phyloP scores from a whole-genome alignment of 1,284 basidiomycete species.

The Kalmanozyma brasiliensis region DNA sequence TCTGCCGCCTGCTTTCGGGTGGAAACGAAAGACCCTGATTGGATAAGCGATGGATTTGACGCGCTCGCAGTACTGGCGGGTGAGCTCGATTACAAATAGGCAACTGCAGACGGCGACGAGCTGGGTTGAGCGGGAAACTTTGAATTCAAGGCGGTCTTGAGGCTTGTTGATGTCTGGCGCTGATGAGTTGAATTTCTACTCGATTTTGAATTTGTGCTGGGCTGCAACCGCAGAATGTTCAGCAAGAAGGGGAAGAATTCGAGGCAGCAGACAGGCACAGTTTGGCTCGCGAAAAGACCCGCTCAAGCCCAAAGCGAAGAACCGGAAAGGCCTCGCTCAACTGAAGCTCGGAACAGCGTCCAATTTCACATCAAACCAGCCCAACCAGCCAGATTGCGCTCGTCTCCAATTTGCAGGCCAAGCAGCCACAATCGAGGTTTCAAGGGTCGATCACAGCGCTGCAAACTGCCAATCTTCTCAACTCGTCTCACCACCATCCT shows the following conservation, averaged over 20 bases:
- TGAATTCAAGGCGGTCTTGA: slow-evolving; percentile 2
- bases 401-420: not conserved
- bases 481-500: slow-evolving; percentile 2
- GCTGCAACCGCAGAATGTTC: slow-evolving; percentile 6
- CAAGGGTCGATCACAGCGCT: slow-evolving; percentile 11
- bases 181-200: not conserved
- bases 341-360: slow-evolving; percentile 3
- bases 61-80: slow-evolving; percentile 1
- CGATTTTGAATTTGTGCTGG: slow-evolving; percentile 9
- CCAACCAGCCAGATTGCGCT: slow-evolving; percentile 1
- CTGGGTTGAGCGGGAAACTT: not conserved
- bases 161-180: no score
- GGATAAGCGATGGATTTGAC: slow-evolving; percentile 22
- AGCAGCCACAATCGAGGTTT: not conserved
- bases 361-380: no score
- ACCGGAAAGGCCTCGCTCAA: not conserved
- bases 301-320: slow-evolving; percentile 1
- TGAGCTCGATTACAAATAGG: slow-evolving; percentile 35
- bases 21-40: slow-evolving; percentile 49
- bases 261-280: slow-evolving; percentile 17
- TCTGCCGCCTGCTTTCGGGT: slow-evolving; percentile 26
- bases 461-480: slow-evolving; percentile 1
- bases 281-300: slow-evolving; percentile 1
- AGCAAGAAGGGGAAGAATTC: not conserved
- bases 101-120: slow-evolving; percentile 14